Evolutionary conservation across 2,329 filamentous ascomycete species (phyloP).

Genomic region (Aspergillus sp.): DNA sequence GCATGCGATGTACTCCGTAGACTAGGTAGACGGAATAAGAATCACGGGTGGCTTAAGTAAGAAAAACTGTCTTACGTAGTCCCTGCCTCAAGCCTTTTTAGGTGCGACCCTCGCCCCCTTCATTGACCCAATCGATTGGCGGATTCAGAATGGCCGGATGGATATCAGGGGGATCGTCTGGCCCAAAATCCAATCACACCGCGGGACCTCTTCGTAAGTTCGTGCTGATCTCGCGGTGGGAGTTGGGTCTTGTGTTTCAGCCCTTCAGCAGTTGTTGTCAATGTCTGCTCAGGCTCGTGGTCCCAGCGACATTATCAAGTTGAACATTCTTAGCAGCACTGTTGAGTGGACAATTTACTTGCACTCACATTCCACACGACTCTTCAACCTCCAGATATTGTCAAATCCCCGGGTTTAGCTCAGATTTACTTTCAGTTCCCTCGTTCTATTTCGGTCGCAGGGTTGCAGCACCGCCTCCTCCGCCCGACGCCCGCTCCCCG

Average conservation of each 20-base stretch:
- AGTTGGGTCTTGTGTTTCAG: background rate
- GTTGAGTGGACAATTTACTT: background rate
- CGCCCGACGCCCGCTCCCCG: conserved; percentile 5
- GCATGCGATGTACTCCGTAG: background rate
- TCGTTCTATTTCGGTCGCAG: conserved; percentile 3
- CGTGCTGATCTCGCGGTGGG: background rate
- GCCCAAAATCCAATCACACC: conserved; percentile 1
- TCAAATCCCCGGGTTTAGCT: background rate
- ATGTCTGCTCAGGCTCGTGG: background rate
- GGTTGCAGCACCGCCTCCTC: conserved; percentile 15
- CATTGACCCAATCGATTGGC: background rate
- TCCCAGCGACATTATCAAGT: background rate
- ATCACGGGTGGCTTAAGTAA: background rate
- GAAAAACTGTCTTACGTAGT: background rate
- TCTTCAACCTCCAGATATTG: background rate
- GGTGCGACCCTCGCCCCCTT: background rate
- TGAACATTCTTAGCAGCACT: background rate
- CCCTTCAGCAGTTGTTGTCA: background rate
- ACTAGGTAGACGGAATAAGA: background rate
- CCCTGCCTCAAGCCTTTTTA: background rate
- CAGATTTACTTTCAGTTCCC: background rate
- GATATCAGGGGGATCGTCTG: conserved; percentile 6
- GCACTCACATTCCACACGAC: background rate
- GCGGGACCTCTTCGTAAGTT: background rate
- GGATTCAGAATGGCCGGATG: background rate